Evolutionary conservation across 306 rosid genomes (phyloP).

Genomic region (Coriaria nepalensis): DNA sequence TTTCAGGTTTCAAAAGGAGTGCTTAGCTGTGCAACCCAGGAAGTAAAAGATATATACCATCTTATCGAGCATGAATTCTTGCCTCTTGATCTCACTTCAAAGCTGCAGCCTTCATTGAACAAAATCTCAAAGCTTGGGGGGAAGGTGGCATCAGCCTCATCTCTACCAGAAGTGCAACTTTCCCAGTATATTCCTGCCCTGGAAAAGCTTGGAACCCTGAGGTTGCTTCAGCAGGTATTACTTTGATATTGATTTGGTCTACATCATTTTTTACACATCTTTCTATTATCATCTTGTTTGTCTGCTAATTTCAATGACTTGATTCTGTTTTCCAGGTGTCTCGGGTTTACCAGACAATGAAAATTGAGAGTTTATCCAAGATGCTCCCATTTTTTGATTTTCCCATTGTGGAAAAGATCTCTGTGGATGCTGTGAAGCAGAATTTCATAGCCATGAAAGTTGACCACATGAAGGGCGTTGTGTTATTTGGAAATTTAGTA

Average conservation of each 20-base stretch:
- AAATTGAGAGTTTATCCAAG: conserved; percentile 55
- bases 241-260: not conserved
- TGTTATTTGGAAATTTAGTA: conserved; percentile 37
- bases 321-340: conserved; percentile 47
- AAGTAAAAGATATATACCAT: conserved; percentile 83
- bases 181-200: conserved; percentile 64
- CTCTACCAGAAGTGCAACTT: conserved; percentile 83
- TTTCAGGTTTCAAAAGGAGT: conserved; percentile 77
- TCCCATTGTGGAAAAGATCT: conserved; percentile 66
- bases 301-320: not conserved
- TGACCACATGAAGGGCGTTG: conserved; percentile 66
- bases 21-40: conserved; percentile 82
- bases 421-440: conserved; percentile 91
- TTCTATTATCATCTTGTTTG: not conserved
- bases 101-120: conserved; percentile 54
- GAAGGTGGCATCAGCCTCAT: conserved; percentile 75
- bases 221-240: conserved; percentile 88
- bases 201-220: conserved; percentile 78
- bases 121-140: conserved; percentile 77
- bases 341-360: conserved; percentile 71
- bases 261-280: too few species aligned
- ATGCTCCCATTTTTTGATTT: conserved; percentile 81
- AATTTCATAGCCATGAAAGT: conserved; percentile 79
- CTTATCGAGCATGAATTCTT: conserved; percentile 77
- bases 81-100: conserved; percentile 72